Evolutionary conservation across 208 protist species (phyloP), one percentile per base, ranked within the genome.

Genomic region (Trypanosoma avium): DNA sequence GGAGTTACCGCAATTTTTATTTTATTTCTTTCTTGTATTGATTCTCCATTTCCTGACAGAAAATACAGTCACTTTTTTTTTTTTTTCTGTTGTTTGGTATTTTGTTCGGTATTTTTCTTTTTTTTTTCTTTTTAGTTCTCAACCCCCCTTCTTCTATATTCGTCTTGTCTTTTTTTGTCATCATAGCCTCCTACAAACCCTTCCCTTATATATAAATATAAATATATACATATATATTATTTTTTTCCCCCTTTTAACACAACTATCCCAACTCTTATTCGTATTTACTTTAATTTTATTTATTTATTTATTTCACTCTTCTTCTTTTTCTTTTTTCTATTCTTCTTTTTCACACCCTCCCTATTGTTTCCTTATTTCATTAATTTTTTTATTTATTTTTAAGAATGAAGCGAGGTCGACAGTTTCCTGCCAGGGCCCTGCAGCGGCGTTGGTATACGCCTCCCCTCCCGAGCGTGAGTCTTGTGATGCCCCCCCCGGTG

Each of bases 331-430:
- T 30, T 61, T 47, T 33, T 52, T 26, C 24, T 47, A 24, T 32
- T 45, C 17, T 53, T 40, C 30, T 19, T 42, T n/a, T 17, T 29
- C 49, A 19, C 50, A 15, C 30, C 10, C 17, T 48, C 26, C 30
- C 46, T 27, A 21, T 45, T 38, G 19, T 15, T 4, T 46, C 15
- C 32, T 33, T 19, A n/a, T 30, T 47, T 15, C 30, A 33, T 29
- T 24, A 40, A 24, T 53, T 29, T n/a, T 49, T 40, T 49, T 30
- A 42, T 17, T 67, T 27, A 26, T 61, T 53, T 58, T 48, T 65
- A 59, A 32, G 17, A 42, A 73, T 73, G 67, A 59, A 45, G 33
- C 24, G 59, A 24, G 27, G 17, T 40, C 33, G 36, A 33, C 42
- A 49, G 45, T 48, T 67, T 61, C 27, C 54, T 40, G 38, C 12